Percentiles rank a stretch among this genome's conserved stretches.
These are phyloP conservation scores for Metarhizium humberi DNA, from an alignment of 2,329 filamentous ascomycete species.

Conservation along the genomic window DNA sequence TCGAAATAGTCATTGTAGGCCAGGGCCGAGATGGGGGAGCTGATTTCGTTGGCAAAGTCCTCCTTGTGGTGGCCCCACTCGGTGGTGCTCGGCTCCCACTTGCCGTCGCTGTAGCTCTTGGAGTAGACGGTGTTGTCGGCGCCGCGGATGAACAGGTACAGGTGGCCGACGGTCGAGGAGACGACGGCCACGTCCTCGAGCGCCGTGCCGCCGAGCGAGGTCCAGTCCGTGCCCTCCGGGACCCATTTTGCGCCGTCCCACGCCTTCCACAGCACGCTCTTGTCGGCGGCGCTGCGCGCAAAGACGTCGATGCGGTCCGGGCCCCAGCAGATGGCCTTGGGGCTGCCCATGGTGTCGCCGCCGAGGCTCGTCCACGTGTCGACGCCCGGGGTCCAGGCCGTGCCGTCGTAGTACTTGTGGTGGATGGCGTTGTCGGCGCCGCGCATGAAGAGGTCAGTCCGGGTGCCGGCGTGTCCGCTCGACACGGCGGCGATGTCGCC, in stretches of 20 bases:
- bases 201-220: constrained; percentile 6
- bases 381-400: constrained; percentile 11
- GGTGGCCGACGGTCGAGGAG: constrained; percentile 13
- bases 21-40: too few relatives aligned
- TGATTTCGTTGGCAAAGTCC: too few relatives aligned
- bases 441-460: constrained; percentile 18
- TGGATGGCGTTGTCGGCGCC: constrained; percentile 13
- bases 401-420: constrained; percentile 6
- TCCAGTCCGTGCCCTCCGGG: background rate
- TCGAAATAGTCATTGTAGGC: too few relatives aligned
- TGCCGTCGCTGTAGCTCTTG: constrained; percentile 1
- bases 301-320: too few relatives aligned
- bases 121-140: constrained; percentile 11
- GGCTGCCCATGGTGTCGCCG: too few relatives aligned
- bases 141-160: constrained; percentile 17
- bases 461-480: constrained; percentile 10
- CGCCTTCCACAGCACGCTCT: background rate
- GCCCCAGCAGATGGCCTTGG: too few relatives aligned
- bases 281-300: too few relatives aligned
- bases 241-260: constrained; percentile 3
- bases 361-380: constrained; percentile 13
- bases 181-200: constrained; percentile 16
- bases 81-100: background rate
- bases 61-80: too few relatives aligned
- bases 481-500: constrained; percentile 15